Base-by-base conservation (phyloP, 1,139 yeast species). In the Geotrichum restrictum region DNA sequence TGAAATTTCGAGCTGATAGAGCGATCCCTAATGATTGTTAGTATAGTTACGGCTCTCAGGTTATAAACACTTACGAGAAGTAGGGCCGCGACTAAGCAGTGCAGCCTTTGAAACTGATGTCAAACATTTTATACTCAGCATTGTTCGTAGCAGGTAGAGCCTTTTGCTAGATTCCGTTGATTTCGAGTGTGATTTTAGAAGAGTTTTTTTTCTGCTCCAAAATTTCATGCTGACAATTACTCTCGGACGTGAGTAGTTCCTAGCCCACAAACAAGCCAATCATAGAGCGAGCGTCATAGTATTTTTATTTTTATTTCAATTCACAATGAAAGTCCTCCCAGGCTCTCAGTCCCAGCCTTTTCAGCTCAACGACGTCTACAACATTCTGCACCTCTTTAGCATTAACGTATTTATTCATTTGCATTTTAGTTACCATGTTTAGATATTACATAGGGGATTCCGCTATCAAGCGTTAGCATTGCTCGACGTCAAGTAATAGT, bases 321-420 rank as follows among this genome's bases (percentile, higher is more conserved):
- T n/a, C n/a, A n/a, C n/a, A n/a, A n/a, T n/a, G n/a, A n/a, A n/a
- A n/a, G n/a, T n/a, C n/a, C n/a, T n/a, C n/a, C n/a, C n/a, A 32
- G 14, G 3, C 7, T 32, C 31, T 33, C 11, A 14, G 24, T 13
- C 13, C 29, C 14, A 8, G n/a, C 33, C 14, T n/a, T n/a, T n/a
- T n/a, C n/a, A n/a, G n/a, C n/a, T n/a, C n/a, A n/a, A n/a, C n/a
- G n/a, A n/a, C n/a, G n/a, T n/a, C n/a, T n/a, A n/a, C n/a, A n/a
- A n/a, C n/a, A n/a, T n/a, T n/a, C n/a, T n/a, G n/a, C n/a, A n/a
- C n/a, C n/a, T n/a, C n/a, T 29, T 45, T 32, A 44, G 18, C 16
- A 48, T 49, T 51, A 51, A 42, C 40, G 54, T 51, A 19, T 50
- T 46, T 49, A 47, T 47, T 45, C 48, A 47, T 34, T 47, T 42